Conservation (phyloP, 305 asterid species). For the Fraxinus baroniana region DNA sequence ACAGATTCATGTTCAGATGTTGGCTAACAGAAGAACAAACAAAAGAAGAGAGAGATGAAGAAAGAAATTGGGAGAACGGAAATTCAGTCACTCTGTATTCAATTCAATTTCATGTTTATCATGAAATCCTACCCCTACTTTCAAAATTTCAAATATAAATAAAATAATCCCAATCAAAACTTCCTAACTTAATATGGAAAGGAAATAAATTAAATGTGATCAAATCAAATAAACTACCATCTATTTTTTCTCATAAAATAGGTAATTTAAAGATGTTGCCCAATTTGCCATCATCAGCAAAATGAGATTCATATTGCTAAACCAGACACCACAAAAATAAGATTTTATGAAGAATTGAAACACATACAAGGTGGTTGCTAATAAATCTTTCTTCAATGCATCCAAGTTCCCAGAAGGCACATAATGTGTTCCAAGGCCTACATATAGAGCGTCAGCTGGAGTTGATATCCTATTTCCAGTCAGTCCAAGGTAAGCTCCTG, state of each 20-base stretch:
- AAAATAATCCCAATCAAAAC: neutral
- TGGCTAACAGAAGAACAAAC: neutral
- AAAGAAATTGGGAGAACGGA: neutral
- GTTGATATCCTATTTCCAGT: slow-evolving; percentile 86
- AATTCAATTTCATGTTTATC: neutral
- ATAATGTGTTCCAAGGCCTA: slow-evolving; percentile 86
- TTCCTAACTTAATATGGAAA: neutral
- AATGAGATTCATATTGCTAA: neutral
- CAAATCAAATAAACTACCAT: neutral
- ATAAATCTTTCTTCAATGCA: slow-evolving; percentile 57
- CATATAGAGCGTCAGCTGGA: slow-evolving; percentile 93
- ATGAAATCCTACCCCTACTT: neutral
- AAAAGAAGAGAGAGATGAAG: neutral
- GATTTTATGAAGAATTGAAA: slow-evolving; percentile 8
- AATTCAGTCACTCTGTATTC: neutral
- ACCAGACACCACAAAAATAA: neutral
- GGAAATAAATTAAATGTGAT: neutral
- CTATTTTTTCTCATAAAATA: neutral
- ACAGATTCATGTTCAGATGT: slow-evolving; percentile 5
- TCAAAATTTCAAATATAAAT: neutral
- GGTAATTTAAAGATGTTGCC: neutral
- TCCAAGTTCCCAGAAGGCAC: slow-evolving; percentile 81
- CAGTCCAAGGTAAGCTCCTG: slow-evolving; percentile 94
- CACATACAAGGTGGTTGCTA: slow-evolving; percentile 66
- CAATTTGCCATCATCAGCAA: neutral